Evolutionary conservation across 306 rosid genomes (phyloP).

Genomic region (Cyclanthera cordifolia): DNA sequence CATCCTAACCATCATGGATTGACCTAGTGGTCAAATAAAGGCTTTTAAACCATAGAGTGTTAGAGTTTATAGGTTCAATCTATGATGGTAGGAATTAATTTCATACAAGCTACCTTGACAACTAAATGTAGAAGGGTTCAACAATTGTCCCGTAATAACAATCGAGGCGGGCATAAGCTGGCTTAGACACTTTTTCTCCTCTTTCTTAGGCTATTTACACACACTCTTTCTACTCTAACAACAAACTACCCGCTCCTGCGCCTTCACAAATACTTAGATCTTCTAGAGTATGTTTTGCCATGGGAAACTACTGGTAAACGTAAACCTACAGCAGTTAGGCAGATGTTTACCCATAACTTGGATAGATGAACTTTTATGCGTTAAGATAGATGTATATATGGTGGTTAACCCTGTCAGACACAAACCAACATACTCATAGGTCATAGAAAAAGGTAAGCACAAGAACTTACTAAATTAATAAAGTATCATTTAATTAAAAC

Average conservation of each 20-base stretch:
- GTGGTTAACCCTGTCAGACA: not conserved
- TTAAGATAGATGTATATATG: not conserved
- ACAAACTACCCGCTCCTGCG: not conserved
- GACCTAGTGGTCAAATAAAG: too few relatives aligned
- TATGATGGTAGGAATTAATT: too few relatives aligned
- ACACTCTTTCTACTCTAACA: not conserved
- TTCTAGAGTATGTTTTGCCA: not conserved
- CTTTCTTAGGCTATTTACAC: not conserved
- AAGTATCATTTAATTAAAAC: not conserved
- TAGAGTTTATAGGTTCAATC: too few relatives aligned
- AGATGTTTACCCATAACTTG: not conserved
- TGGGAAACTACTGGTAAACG: not conserved
- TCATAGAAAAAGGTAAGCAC: not conserved
- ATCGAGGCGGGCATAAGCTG: too few relatives aligned
- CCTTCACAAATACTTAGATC: not conserved
- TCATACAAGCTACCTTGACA: too few relatives aligned
- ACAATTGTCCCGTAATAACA: too few relatives aligned
- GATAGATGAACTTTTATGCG: not conserved
- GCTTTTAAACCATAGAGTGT: too few relatives aligned
- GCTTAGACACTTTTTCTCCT: not conserved
- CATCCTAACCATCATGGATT: not conserved
- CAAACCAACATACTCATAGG: not conserved
- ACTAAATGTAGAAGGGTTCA: too few relatives aligned
- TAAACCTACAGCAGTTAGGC: not conserved
- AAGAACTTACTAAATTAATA: not conserved